Evolutionary conservation across 768 basidiomycete genomes (phyloP), one percentile per base, ranked within the genome.

Genomic region (Tulasnella calospora): DNA sequence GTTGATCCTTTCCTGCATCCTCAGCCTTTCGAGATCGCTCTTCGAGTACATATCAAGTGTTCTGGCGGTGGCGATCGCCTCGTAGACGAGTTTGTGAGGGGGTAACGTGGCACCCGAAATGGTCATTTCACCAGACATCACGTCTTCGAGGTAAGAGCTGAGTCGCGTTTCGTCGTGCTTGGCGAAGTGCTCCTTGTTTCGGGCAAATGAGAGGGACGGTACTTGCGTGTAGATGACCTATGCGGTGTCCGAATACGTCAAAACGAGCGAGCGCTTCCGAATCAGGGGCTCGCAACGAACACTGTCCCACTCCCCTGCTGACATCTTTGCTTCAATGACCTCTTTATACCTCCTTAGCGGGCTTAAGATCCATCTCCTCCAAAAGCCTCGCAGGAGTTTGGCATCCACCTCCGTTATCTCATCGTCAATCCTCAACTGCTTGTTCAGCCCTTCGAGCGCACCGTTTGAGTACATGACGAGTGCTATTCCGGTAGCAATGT

Each of bases 51-150:
- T 46, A 4, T 6, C 44, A 19, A 12, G 6, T 3, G 19, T 12
- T 19, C 44, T 19, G 13, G 5, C 12, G 19, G 19, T 12, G 3
- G 13, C 13, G 13, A 78, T 23, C 0, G 87, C 86, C 79, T 90
- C 84, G 9, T 81, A 82, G n/a, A 90, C 85, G 41, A 92, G 85
- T 81, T 89, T 85, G 80, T 93, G 90, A 0, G 92, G 92, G 79
- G 91, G 83, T 23, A 92, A 87, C 5, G 90, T 90, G 4, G 91
- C 91, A 6, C 92, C 92, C 72, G 89, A 89, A 79, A 93, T 91
- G 35, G 81, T 85, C 81, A 83, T 85, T 82, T 86, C 86, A 1
- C 91, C 91, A 1, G 82, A 83, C 81, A 90, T 88, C 35, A 93
- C 90, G 2, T 86, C 85, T 5, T 84, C 79, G 5, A 93, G 86